Evolutionary conservation across 129 eudicot genomes (phyloP), one percentile per base, ranked within the genome.

Genomic region (Arctium lappa): DNA sequence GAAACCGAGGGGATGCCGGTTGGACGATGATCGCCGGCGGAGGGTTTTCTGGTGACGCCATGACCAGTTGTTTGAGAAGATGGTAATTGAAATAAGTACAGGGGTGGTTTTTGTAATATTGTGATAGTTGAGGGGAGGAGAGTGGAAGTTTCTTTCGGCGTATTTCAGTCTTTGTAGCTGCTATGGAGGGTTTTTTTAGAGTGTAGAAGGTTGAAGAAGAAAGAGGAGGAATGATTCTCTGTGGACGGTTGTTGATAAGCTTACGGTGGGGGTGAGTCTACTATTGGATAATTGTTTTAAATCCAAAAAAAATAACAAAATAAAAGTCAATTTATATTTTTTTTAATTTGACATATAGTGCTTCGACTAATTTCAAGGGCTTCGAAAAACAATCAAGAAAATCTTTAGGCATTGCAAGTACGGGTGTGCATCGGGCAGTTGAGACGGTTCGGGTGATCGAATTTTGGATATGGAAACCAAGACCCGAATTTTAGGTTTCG

Each of bases 1-100:
- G 91, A 78, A 88, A 87, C 0, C 97, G 91, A 10, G 97, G 94
- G 77, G 94, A 90, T 16, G 86, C 91, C 1, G 97, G 92, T 77
- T 87, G 92, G 88, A 90, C 87, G 77, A 72, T 73, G 80, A 71
- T 86, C 80, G 83, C 80, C 68, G 89, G 89, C 48, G 80, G 89
- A 3, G 86, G 83, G 22, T 82, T 89, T 72, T 76, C 81, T 5
- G 91, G 88, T n/a, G 91, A 89, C 29, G 86, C 13, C 87, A 85
- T 85, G 36, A 40, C 4, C 5, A 33, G 8, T 10, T 22, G 2
- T 65, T 75, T 63, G 30, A 62, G 29, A 27, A 8, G 5, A 1
- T 11, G 60, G 60, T 15, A 73, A 74, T 31, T 73, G 37, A 32
- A 8, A 40, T 62, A 30, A 4, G 40, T 31, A 30, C 6, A 15